Evolutionary conservation across 495 filamentous ascomycete genomes (phyloP), one percentile per base, ranked within the genome.

Genomic region (Daldinia caldariorum): DNA sequence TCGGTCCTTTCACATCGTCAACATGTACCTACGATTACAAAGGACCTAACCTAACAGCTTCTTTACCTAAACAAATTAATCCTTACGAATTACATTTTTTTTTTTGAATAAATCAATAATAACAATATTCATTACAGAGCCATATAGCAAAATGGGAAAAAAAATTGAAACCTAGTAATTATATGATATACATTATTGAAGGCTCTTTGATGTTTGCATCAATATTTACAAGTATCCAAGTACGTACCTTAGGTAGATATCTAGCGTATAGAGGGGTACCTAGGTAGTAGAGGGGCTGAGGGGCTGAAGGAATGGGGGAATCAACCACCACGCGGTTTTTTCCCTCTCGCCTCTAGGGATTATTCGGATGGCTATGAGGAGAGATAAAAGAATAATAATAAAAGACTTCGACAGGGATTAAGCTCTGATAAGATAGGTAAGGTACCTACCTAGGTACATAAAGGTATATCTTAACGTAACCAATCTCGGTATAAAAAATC

Each of bases 1-100:
- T 59, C 43, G 34, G 31, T 18, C 32, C 57, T 18, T 62, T 58
- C 14, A 34, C 54, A 39, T 66, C 34, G 58, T 58, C 58, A 71
- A 71, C 45, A n/a, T 67, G 63, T 58, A 63, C 62, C 47, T 50
- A 59, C 18, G 20, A 5, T 47, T 20, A 35, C 1, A 47, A 47
- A 2, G 10, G 0, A 8, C 18, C 16, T 7, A 47, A 47, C 13
- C 20, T 3, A 22, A 12, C 43, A 18, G n/a, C n/a, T n/a, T n/a
- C n/a, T n/a, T n/a, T n/a, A n/a, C n/a, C n/a, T n/a, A n/a, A n/a
- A n/a, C n/a, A n/a, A n/a, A n/a, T n/a, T n/a, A n/a, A n/a, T n/a
- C n/a, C n/a, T n/a, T n/a, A n/a, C n/a, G n/a, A n/a, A n/a, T n/a
- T n/a, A n/a, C n/a, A n/a, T n/a, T n/a, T n/a, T n/a, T n/a, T n/a